Evolutionary conservation across 805 yeast genomes (phyloP), one percentile per base, ranked within the genome.

Genomic region (Nakazawaea wickerhamii): DNA sequence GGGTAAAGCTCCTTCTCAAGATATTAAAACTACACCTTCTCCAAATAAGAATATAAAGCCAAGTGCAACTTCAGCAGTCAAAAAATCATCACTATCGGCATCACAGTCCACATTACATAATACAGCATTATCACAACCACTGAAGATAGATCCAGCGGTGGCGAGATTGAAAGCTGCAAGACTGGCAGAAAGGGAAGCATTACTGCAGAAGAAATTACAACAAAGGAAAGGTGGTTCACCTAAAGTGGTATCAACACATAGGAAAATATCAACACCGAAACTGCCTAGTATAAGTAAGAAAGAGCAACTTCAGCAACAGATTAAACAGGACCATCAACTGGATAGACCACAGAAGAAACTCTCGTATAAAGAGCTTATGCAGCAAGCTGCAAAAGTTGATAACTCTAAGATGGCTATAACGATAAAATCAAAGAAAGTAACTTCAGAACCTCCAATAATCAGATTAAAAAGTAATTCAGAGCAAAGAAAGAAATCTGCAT

Each of bases 341-440:
- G 39, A 52, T 13, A 30, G 56, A 11, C 53, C 65, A 4, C 55
- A 52, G 2, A 70, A 68, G 35, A 74, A 78, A 55, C 59, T 81
- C 57, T 75, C 79, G 14, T 84, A 81, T 55, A 71, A 70, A 43
- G 85, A 84, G 34, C 67, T 84, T 41, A 77, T 84, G 84, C 76
- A 76, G 53, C 76, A 77, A 55, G 93, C 91, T 0, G 73, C 73
- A 11, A 61, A 64, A 10, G 73, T 84, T 2, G 84, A 82, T 54
- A 65, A 69, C 21, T 69, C 55, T 47, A 69, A 66, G 55, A 64
- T 64, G 53, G 74, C 65, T 36, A 58, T 56, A 50, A 67, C 55
- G 44, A 43, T 52, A 18, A 49, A 53, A 19, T 51, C 60, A 6
- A 50, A 54, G 32, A 55, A 50, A 11, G 30, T 47, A 3, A 30